Base-by-base conservation (phyloP, 768 basidiomycete genomes). In the Leccinum obscurum region DNA sequence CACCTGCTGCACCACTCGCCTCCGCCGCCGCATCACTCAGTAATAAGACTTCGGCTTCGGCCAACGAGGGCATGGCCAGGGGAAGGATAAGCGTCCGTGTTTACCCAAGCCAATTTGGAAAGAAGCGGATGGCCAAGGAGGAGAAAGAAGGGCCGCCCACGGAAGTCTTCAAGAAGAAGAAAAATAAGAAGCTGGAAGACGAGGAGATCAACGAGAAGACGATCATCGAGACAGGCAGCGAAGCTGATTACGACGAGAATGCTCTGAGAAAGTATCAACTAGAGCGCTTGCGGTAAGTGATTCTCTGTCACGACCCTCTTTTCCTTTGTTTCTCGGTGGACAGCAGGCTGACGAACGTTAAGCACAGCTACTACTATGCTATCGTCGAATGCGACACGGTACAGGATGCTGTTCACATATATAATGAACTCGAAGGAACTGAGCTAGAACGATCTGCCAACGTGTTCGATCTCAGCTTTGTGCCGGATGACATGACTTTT, bases 371-470 rank as follows among this genome's bases (percentile, higher is more conserved):
- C 72, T 96, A 92, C 70, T 99, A 98, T 75, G 96, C 96, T 14
- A 83, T 99, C 56, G 87, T 93, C 2, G 90, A 92, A 55, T 98
- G 93, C 75, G 90, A 95, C 67, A 81, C 88, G 1, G 78, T 84
- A 10, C 81, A 86, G 35, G 82, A 94, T 4, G 93, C 95, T 9
- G 78, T 83, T 2, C 88, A 94, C 69, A 85, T 95, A 32, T 90
- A 89, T 69, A 75, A 81, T 34, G 95, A 98, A 71, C 82, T 98
- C 26, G 92, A 98, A 64, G 95, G 94, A 15, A 92, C 96, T 2
- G 97, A 99, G 72, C 83, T 98, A 15, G 97, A 98, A 73, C 87
- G 94, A 32, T 97, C 96, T 1, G 96, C 97, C 3, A 99, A 99
- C 71, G 83, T 98, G 7, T 89, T 99, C 61, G 92, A 99, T 70